Evolutionary conservation across 208 protist species (phyloP).

Genomic region (Leishmania arabica): DNA sequence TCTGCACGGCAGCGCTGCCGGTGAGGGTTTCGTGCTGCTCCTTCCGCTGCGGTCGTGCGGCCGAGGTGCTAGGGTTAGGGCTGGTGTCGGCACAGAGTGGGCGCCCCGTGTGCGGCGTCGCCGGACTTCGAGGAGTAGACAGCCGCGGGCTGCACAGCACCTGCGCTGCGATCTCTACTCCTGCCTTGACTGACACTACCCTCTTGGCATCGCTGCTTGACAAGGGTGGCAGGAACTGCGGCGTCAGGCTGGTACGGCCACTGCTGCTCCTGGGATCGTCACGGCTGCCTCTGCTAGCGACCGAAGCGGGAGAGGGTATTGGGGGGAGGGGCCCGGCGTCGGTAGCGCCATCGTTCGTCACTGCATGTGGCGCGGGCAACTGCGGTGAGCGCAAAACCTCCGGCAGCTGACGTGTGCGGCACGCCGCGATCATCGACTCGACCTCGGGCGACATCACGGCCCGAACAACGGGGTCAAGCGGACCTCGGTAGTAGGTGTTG

Average conservation of each 20-base stretch:
- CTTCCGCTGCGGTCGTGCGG: background rate
- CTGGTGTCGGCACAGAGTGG: background rate
- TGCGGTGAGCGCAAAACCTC: background rate
- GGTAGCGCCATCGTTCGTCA: background rate
- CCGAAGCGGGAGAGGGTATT: background rate
- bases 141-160: background rate
- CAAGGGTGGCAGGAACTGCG: background rate
- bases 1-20: background rate
- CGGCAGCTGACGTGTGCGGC: slow-evolving; percentile 14
- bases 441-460: slow-evolving; percentile 52
- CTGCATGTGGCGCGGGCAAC: background rate
- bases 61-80: background rate
- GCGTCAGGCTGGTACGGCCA: background rate
- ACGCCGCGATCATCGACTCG: slow-evolving; percentile 41
- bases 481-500: slow-evolving; percentile 58
- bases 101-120: background rate
- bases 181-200: background rate
- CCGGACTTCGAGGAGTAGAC: background rate
- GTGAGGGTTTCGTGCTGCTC: background rate
- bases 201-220: background rate
- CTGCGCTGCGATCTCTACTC: background rate
- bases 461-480: slow-evolving; percentile 54
- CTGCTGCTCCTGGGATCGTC: background rate
- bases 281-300: background rate
- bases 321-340: background rate